Base-by-base conservation (phyloP, 2,329 filamentous ascomycete genomes). In the Cladophialophora carrionii region DNA sequence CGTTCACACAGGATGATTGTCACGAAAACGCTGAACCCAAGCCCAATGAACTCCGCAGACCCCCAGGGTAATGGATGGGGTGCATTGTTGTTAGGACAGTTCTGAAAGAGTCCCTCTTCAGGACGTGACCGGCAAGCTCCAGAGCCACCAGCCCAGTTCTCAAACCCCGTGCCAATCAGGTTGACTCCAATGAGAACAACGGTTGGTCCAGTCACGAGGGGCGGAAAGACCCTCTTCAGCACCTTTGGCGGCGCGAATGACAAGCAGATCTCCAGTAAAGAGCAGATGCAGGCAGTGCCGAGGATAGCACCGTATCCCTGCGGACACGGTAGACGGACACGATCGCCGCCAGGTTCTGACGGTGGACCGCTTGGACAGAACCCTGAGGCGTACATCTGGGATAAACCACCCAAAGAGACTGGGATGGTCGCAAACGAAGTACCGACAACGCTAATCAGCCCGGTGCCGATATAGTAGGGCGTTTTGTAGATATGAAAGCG, bases 351-450 rank as follows among this genome's bases (percentile, higher is more conserved):
- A 43, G 31, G 31, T 26, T 12, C 22, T 20, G 22, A 9, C 41
- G 54, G 54, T 7, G 31, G 32, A 4, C 31, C 54, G 0, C 75
- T 75, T 1, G 87, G 87, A 68, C 87, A 89, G 68, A 83, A 88
- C 4, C 88, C 88, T 9, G 83, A 86, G 4, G 76, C 74, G 71
- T 90, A 90, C 82, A 86, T 88, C 73, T 88, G 86, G 2, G 76
- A 71, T 6, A 88, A 81, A 1, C 86, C 86, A 20, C 84, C 85
- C 4, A 83, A 82, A 1, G 87, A 85, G 7, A 89, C 85, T 1
- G 87, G 85, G 56, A 90, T 84, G n/a, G 86, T 88, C 8, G 87
- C 82, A 72, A 90, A 90, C 0, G 86, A 88, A 7, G 87, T 88
- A 7, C 87, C 87, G 3, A 89, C 87, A 0, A 89, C 87, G 0